Base-by-base conservation (phyloP, 345 rosid genomes). In the Euphorbia lathyris region DNA sequence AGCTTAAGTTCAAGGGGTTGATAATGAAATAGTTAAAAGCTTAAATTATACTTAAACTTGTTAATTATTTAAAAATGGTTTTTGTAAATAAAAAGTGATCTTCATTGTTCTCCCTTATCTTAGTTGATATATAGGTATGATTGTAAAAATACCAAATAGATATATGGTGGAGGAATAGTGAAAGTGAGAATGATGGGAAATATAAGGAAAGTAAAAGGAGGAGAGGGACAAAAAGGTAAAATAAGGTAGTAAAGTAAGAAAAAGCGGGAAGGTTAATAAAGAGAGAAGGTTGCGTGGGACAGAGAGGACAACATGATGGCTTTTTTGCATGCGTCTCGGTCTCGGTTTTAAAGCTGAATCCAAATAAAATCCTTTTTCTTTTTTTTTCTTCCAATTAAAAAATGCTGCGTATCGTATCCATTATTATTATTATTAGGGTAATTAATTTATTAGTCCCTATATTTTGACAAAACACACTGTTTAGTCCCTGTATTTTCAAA, bases 291-390 rank as follows among this genome's bases (percentile, higher is more conserved):
- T 77, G 90, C 83, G 91, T 78, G 87, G 86, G 88, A 58, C 83
- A 74, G 74, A 80, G 86, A 84, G 87, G 86, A 86, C 95, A 81
- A 78, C 85, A 90, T 86, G 79, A 90, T 84, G 84, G 75, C 77
- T 78, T 62, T 76, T 70, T 82, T 83, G 98, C 98, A 92, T 86
- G 98, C 98, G 94, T 74, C 91, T 81, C 80, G 79, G 94, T 74
- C 91, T 81, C 80, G 79, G 72, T 83, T 86, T 87, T 78, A 74
- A 86, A 83, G 84, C 86, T 79, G 76, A 78, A 80, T 65, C 69
- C 70, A 17, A 42, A 42, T 56, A 9, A 29, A 7, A 47, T 13
- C 32, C 53, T 3, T 9, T 19, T 10, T 60, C 12, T 16, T 5
- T 34, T 59, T 23, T 27, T 43, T 22, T 23, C 34, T 27, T 2